phyloP scores from a whole-genome alignment of 495 filamentous ascomycete species.

The Penicillium silybi region DNA sequence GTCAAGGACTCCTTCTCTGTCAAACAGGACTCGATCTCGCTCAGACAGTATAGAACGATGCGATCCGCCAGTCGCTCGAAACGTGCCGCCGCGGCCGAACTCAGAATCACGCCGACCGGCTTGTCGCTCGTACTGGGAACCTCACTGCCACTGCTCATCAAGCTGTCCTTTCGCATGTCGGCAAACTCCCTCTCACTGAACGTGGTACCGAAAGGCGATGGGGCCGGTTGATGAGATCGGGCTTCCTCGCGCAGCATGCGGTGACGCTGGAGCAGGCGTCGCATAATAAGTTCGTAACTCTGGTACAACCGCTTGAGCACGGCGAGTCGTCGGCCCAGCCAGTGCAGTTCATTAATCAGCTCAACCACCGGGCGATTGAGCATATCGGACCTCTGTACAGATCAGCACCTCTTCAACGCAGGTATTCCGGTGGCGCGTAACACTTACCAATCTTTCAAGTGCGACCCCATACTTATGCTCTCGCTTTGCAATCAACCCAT shows the following conservation, averaged over 20 bases:
- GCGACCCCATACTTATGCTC: slow-evolving; percentile 58
- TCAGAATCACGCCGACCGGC: slow-evolving; percentile 55
- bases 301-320: slow-evolving; percentile 73
- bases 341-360: slow-evolving; percentile 68
- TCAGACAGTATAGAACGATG: slow-evolving; percentile 73
- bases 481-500: slow-evolving; percentile 55
- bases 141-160: slow-evolving; percentile 24
- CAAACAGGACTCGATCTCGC: slow-evolving; percentile 74
- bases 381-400: slow-evolving; percentile 52
- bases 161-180: slow-evolving; percentile 27
- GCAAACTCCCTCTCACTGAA: slow-evolving; percentile 27
- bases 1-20: slow-evolving; percentile 75
- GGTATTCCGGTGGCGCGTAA: not conserved
- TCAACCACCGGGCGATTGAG: slow-evolving; percentile 53
- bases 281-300: slow-evolving; percentile 74
- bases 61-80: slow-evolving; percentile 75
- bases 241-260: slow-evolving; percentile 39
- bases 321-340: slow-evolving; percentile 61
- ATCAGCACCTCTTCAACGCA: not conserved
- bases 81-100: slow-evolving; percentile 61
- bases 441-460: slow-evolving; percentile 54
- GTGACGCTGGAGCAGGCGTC: slow-evolving; percentile 59
- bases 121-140: slow-evolving; percentile 19
- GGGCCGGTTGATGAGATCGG: slow-evolving; percentile 16
- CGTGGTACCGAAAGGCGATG: slow-evolving; percentile 20